Evolutionary conservation across 2,329 filamentous ascomycete genomes (phyloP).

Genomic region (Xylaria sp.): DNA sequence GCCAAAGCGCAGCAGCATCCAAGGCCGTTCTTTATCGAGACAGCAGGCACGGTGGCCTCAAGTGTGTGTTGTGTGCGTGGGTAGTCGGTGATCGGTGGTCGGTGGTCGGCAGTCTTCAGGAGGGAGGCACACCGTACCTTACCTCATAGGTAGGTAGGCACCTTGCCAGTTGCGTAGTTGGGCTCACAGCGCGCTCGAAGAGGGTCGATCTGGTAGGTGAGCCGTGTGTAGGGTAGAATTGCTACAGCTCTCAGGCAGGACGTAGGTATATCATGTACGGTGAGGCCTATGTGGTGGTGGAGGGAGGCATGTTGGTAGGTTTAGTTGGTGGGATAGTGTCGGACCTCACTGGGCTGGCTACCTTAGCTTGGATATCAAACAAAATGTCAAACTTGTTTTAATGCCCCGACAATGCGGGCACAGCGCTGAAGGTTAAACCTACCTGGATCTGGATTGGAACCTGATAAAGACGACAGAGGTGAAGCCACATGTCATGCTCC

Average conservation of each 20-base stretch:
- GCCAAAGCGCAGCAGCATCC: too few species aligned
- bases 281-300: not conserved
- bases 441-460: not conserved
- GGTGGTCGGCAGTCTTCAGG: too few species aligned
- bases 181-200: not conserved
- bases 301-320: not conserved
- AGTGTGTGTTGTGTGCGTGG: not conserved
- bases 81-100: not conserved
- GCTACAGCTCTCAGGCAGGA: not conserved
- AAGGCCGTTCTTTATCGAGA: not conserved
- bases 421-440: not conserved
- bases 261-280: too few species aligned
- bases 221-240: not conserved
- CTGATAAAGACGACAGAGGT: constrained; percentile 15
- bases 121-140: not conserved
- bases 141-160: not conserved
- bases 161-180: not conserved
- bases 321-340: not conserved
- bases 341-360: not conserved
- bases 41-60: not conserved
- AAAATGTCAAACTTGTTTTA: not conserved
- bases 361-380: not conserved
- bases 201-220: too few species aligned
- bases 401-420: constrained; percentile 10
- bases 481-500: constrained; percentile 21